Percentiles rank a stretch among this genome's conserved stretches.
Conservation (phyloP, 2,329 filamentous ascomycete genomes). For the Nothophoma quercina region DNA sequence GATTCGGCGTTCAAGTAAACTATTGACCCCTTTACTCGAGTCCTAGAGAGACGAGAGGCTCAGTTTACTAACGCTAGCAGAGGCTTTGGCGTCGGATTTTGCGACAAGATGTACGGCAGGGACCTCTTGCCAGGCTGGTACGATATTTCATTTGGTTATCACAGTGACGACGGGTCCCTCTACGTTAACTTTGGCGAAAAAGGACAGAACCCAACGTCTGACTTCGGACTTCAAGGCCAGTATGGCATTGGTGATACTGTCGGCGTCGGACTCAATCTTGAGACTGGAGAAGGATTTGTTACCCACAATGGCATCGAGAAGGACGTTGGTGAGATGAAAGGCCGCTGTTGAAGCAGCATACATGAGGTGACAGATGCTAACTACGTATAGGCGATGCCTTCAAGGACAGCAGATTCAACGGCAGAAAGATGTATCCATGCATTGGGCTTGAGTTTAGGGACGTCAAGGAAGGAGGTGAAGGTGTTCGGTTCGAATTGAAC, state of each 20-base stretch:
- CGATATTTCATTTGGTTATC: not conserved
- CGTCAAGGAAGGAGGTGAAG: too few relatives aligned
- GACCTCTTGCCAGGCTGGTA: not conserved
- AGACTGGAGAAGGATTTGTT: not conserved
- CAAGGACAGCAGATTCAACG: not conserved
- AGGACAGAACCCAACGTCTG: not conserved
- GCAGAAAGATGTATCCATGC: conserved; percentile 1
- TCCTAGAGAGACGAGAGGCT: too few relatives aligned
- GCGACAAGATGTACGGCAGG: not conserved
- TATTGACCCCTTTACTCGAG: too few relatives aligned
- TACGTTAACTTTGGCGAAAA: not conserved
- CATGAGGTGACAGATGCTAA: too few relatives aligned
- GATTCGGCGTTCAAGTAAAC: too few relatives aligned
- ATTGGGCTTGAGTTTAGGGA: not conserved
- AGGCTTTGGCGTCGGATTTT: not conserved
- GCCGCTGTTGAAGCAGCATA: too few relatives aligned
- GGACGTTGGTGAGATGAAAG: not conserved
- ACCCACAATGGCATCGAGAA: not conserved
- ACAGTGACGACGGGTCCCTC: not conserved
- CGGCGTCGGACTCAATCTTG: not conserved
- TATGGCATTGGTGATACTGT: not conserved
- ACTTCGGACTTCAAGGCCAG: too few relatives aligned
- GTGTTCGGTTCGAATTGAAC: too few relatives aligned
- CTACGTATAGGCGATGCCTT: too few relatives aligned
- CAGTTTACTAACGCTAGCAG: too few relatives aligned